Evolutionary conservation across 768 basidiomycete species (phyloP).

Genomic region (Russula griseocarnosa): DNA sequence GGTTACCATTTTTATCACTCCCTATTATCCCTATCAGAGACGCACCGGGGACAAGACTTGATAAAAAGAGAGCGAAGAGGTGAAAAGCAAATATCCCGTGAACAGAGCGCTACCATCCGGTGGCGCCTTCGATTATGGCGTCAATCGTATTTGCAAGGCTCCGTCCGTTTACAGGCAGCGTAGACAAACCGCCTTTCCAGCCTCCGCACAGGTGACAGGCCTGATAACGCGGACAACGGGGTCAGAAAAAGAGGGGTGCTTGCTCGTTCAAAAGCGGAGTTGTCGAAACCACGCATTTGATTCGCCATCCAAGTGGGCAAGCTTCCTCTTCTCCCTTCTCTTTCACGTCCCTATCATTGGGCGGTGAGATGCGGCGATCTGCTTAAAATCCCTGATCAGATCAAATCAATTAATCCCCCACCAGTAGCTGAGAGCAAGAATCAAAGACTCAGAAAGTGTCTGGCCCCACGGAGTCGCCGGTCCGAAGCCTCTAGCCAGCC

Average conservation of each 20-base stretch:
- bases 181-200: neutral
- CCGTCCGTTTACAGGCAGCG: neutral
- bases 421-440: neutral
- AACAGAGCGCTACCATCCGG: neutral
- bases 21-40: neutral
- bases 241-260: neutral
- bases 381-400: neutral
- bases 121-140: slow-evolving; percentile 14
- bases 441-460: neutral
- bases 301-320: neutral
- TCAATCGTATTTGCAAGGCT: neutral
- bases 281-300: slow-evolving; percentile 1
- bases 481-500: slow-evolving; percentile 1
- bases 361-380: neutral
- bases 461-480: slow-evolving; percentile 8
- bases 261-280: slow-evolving; percentile 4
- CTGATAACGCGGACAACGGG: neutral
- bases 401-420: neutral
- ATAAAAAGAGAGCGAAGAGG: neutral
- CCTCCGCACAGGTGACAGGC: neutral
- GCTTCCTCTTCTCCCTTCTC: neutral
- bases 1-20: neutral
- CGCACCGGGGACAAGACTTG: neutral
- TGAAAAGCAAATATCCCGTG: slow-evolving; percentile 6
- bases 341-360: neutral